phyloP scores from a whole-genome alignment of 1,284 basidiomycete genomes.

The Melampsora larici-populina region DNA sequence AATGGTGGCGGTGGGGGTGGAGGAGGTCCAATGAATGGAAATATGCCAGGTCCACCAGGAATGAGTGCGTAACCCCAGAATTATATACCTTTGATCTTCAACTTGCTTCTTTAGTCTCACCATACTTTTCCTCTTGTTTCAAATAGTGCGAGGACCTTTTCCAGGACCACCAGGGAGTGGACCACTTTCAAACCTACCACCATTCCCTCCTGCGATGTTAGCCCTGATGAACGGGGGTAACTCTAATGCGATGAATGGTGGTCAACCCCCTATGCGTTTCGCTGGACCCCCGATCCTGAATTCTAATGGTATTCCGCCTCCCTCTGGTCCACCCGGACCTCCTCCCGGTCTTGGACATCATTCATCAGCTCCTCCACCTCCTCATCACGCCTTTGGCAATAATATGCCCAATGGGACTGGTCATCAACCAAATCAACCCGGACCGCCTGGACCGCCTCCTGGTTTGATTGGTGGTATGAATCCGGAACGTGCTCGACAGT shows the following conservation, averaged over 20 bases:
- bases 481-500: constrained; percentile 33
- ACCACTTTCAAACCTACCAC: constrained; percentile 25
- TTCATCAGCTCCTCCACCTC: constrained; percentile 7
- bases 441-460: neutral
- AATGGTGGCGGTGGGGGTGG: constrained; percentile 8
- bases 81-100: neutral
- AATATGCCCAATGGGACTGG: neutral
- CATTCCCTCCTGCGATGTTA: constrained; percentile 41
- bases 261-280: constrained; percentile 42
- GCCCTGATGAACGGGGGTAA: constrained; percentile 41
- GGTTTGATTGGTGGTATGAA: constrained; percentile 24
- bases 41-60: constrained; percentile 7
- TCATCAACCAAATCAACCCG: neutral
- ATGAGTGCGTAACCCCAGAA: constrained; percentile 10
- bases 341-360: constrained; percentile 16
- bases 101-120: neutral
- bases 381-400: neutral
- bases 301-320: neutral
- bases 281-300: constrained; percentile 37
- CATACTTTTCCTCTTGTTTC: neutral
- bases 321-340: neutral
- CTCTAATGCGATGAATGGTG: constrained; percentile 5
- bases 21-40: constrained; percentile 19
- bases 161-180: neutral
- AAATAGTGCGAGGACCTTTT: constrained; percentile 26